Conservation (phyloP, 2,329 filamentous ascomycete genomes). For the Trichoderma aggressivum region DNA sequence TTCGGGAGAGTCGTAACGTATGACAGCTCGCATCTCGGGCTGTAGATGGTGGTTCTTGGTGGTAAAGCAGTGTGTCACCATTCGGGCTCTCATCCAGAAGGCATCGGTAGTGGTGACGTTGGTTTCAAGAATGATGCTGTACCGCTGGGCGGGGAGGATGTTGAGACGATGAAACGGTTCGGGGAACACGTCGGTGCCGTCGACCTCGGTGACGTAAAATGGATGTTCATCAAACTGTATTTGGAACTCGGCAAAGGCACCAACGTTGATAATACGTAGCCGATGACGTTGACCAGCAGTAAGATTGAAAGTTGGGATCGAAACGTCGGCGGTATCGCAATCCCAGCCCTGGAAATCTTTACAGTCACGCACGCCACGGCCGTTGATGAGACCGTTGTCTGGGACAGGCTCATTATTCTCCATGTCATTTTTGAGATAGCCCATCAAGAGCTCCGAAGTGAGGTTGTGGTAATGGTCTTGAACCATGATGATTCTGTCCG, state of each 20-base stretch:
- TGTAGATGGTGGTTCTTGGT: conserved; percentile 31
- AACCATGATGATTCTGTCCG: conserved; percentile 63
- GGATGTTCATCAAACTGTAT: conserved; percentile 66
- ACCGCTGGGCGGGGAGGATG: conserved; percentile 67
- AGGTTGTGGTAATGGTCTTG: conserved; percentile 70
- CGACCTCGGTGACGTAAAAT: conserved; percentile 65
- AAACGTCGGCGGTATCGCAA: conserved; percentile 42
- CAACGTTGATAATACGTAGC: conserved; percentile 66
- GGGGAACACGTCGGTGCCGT: conserved; percentile 64
- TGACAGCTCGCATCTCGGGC: conserved; percentile 30
- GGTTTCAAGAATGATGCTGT: conserved; percentile 62
- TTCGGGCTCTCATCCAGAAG: conserved; percentile 62
- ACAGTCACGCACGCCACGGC: conserved; percentile 36
- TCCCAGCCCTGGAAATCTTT: conserved; percentile 36
- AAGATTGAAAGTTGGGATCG: conserved; percentile 43
- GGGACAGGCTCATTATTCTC: conserved; percentile 63
- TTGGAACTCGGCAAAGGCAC: conserved; percentile 69
- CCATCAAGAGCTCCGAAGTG: conserved; percentile 46
- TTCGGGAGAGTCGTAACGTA: conserved; percentile 28
- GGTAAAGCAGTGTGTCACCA: conserved; percentile 40
- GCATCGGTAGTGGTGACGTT: conserved; percentile 51
- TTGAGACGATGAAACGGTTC: conserved; percentile 58
- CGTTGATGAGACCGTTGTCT: conserved; percentile 63
- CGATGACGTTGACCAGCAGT: conserved; percentile 58
- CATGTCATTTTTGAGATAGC: conserved; percentile 54